Evolutionary conservation across 352 stramenopile genomes (phyloP), one percentile per base, ranked within the genome.

Genomic region (Phytophthora pinifolia): DNA sequence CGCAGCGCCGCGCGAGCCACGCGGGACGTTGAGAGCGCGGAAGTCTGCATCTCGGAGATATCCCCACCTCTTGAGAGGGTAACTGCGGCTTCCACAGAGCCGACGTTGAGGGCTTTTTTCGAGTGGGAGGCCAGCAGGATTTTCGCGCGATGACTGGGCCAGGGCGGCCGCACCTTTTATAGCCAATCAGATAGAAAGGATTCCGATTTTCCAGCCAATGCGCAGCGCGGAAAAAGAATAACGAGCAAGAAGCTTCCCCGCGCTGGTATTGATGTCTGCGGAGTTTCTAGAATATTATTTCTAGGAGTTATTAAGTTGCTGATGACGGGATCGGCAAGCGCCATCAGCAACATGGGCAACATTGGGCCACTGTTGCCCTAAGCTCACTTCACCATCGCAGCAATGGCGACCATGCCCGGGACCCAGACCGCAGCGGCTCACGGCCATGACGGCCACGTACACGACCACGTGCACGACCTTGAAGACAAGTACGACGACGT

Each of bases 101-200:
- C n/a, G 34, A 46, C 38, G 22, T 27, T 6, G 25, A 29, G 17
- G 29, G 25, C 12, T 12, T 13, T n/a, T 49, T 50, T 61, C 25
- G 44, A 66, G 51, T 61, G 37, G 61, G 57, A 50, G 57, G 51
- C 14, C 18, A 60, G 17, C 57, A 51, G 36, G 35, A 46, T 51
- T 57, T 57, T 37, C 25, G 25, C 10, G 9, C n/a, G 51, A 70
- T 70, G 62, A 70, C 62, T 70, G 62, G 62, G 62, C 39, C 54
- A 65, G 37, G 42, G 46, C 56, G n/a, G 29, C 39, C 39, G 45
- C 34, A 54, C 9, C 13, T 44, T 62, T 61, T 54, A n/a, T 62
- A 18, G 3, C 58, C 51, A 56, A 61, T 65, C 45, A 59, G 25
- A 29, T 29, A 6, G 6, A 29, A 29, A 7, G 9, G 20, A 37